A percentile compares a stretch with the other conserved stretches of the same genome.
phyloP scores from a whole-genome alignment of 192 early-diverging fungal genomes.

The Geranomyces variabilis region DNA sequence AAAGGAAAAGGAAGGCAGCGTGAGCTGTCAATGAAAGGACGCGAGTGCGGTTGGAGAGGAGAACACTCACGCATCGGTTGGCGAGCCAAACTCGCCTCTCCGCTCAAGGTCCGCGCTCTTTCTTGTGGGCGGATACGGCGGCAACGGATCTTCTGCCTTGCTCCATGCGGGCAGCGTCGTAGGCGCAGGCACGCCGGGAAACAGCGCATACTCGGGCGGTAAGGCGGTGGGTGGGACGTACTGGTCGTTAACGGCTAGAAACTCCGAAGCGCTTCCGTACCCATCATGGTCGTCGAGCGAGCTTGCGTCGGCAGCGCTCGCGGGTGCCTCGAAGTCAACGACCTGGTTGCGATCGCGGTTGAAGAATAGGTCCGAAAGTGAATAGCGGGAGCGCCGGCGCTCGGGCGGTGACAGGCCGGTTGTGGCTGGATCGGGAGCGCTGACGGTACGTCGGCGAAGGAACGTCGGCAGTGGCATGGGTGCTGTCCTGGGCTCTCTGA shows the following conservation, averaged over 20 bases:
- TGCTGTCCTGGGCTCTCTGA: too few relatives aligned
- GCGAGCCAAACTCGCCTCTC: not conserved
- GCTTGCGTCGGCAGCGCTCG: not conserved
- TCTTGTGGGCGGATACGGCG: not conserved
- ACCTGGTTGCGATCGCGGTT: not conserved
- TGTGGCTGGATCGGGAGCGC: not conserved
- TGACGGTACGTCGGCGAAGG: not conserved
- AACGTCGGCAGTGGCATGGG: not conserved
- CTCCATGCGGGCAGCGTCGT: not conserved
- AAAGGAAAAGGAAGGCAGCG: too few relatives aligned
- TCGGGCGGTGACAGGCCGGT: not conserved
- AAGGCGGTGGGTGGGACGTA: not conserved
- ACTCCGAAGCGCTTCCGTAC: not conserved
- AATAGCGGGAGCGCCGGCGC: not conserved
- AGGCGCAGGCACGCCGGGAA: not conserved
- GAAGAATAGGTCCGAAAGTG: not conserved
- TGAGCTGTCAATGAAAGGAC: not conserved
- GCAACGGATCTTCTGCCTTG: not conserved
- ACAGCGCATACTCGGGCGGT: slow-evolving; percentile 2
- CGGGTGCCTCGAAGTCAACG: not conserved
- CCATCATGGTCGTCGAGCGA: not conserved
- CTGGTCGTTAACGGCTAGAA: not conserved
- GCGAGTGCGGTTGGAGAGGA: not conserved
- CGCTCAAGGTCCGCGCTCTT: not conserved
- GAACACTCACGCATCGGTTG: not conserved